phyloP scores from a whole-genome alignment of 2,329 filamentous ascomycete species.

The Botryotinia narcissicola region DNA sequence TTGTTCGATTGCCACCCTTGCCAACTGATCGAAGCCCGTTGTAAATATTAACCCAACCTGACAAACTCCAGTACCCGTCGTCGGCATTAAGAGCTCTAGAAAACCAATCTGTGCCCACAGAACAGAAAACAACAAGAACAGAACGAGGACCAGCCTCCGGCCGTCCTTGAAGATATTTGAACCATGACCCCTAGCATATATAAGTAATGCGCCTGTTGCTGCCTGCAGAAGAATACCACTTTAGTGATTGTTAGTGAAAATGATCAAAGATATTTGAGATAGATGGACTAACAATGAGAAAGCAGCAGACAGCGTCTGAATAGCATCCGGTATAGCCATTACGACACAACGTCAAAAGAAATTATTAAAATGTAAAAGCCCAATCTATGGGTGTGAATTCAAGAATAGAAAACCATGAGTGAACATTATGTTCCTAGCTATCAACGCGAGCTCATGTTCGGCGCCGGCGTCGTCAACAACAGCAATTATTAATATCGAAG shows the following conservation, averaged over 20 bases:
- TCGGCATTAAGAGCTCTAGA: constrained; percentile 34
- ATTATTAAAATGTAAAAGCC: constrained; percentile 31
- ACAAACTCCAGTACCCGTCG: constrained; percentile 28
- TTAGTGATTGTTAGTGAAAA: constrained; percentile 25
- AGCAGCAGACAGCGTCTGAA: constrained; percentile 38
- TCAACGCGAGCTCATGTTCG: constrained; percentile 30
- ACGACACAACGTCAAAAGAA: constrained; percentile 27
- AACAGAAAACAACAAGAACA: constrained; percentile 39
- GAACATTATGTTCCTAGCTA: constrained; percentile 30
- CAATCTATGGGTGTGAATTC: constrained; percentile 36
- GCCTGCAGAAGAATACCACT: constrained; percentile 39
- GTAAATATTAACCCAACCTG: constrained; percentile 35
- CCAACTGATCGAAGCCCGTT: constrained; percentile 38
- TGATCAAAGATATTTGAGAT: neutral
- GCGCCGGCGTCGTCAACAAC: constrained; percentile 29
- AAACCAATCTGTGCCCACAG: constrained; percentile 39
- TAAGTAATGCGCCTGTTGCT: constrained; percentile 35
- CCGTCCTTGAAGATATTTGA: constrained; percentile 37
- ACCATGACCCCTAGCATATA: constrained; percentile 36
- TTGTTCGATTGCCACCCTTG: constrained; percentile 36
- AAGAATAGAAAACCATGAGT: constrained; percentile 33
- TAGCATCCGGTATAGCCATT: constrained; percentile 36
- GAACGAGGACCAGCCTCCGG: constrained; percentile 41
- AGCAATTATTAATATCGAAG: constrained; percentile 23
- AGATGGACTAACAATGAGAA: constrained; percentile 37